Base-by-base conservation (phyloP, 179 eudicot genomes). In the Camellia oleifera region DNA sequence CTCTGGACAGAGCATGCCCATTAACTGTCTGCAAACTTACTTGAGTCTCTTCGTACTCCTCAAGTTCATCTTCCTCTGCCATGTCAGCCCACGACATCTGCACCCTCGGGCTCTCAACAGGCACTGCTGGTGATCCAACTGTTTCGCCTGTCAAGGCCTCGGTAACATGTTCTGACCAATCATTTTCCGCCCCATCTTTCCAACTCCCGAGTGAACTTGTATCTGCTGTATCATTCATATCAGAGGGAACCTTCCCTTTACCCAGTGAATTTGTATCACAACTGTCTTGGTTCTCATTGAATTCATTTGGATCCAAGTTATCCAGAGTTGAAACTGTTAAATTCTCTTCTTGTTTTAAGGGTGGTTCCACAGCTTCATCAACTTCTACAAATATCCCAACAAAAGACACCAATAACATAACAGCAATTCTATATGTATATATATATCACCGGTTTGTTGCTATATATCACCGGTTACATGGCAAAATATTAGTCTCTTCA, bases 81-180 rank as follows among this genome's bases (percentile, higher is more conserved):
- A 96, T 94, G 78, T 96, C 99, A 2, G 98, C 99, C 99, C 99
- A 94, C 6, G 97, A 96, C 92, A 85, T 88, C 57, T 89, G 86
- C 63, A 74, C 83, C 69, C 3, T 82, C 0, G 92, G 83, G 78
- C 87, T 82, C 76, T 72, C 88, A 66, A 42, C 69, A 48, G 45
- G 71, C 46, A 57, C 65, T 15, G 45, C 64, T 8, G 82, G 65
- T 7, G 81, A 81, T 50, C 56, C 79, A 23, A 69, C 7, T 58
- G 77, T 67, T 74, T 79, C 83, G 10, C 82, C 85, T 2, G 78
- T 61, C 23, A 88, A 85, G 20, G 79, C 74, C 57, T 78, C 89
- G 44, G 70, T 69, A 20, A 79, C 76, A 3, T 83, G 79, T 10
- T 85, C 89, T 1, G 85, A 80, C 73, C 79, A 69, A 61, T 81